Evolutionary conservation across 169 alveolate genomes (phyloP).

Genomic region (Cryptosporidium xiaoi): DNA sequence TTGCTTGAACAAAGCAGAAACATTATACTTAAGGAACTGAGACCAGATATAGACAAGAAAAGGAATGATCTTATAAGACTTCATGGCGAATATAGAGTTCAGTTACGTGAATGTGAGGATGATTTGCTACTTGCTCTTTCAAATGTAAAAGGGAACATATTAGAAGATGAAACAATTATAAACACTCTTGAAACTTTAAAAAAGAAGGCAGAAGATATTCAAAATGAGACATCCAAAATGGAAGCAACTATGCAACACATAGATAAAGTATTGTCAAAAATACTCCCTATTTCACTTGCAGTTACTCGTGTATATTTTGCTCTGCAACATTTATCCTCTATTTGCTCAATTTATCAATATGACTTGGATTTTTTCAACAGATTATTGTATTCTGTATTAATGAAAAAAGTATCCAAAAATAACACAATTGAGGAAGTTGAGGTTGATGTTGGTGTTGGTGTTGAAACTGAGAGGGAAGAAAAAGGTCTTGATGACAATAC

Average conservation of each 20-base stretch:
- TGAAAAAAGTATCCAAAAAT: not conserved
- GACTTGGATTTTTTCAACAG: conserved; percentile 93
- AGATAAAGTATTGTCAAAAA: conserved; percentile 87
- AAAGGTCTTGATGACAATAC: not conserved
- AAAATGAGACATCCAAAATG: conserved; percentile 90
- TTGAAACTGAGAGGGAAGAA: conserved; percentile 5
- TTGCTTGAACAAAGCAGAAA: conserved; percentile 92
- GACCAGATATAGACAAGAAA: conserved; percentile 96
- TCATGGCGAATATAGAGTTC: conserved; percentile 92
- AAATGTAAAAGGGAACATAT: conserved; percentile 94
- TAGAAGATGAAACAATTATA: conserved; percentile 93
- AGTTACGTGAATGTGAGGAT: conserved; percentile 95
- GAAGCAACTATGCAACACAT: conserved; percentile 94
- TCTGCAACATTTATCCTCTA: conserved; percentile 86
- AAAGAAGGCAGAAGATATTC: conserved; percentile 92
- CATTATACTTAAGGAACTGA: conserved; percentile 91
- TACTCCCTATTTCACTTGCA: conserved; percentile 89
- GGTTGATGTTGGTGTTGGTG: not conserved
- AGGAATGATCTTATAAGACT: conserved; percentile 92
- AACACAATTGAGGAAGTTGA: not conserved
- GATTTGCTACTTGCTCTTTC: conserved; percentile 93
- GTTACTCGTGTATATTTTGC: conserved; percentile 89
- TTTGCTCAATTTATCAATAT: conserved; percentile 93
- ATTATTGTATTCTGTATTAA: conserved; percentile 83
- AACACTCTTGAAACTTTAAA: conserved; percentile 92